Conservation (phyloP, 345 rosid species). For the Eucalyptus lansdowneana region DNA sequence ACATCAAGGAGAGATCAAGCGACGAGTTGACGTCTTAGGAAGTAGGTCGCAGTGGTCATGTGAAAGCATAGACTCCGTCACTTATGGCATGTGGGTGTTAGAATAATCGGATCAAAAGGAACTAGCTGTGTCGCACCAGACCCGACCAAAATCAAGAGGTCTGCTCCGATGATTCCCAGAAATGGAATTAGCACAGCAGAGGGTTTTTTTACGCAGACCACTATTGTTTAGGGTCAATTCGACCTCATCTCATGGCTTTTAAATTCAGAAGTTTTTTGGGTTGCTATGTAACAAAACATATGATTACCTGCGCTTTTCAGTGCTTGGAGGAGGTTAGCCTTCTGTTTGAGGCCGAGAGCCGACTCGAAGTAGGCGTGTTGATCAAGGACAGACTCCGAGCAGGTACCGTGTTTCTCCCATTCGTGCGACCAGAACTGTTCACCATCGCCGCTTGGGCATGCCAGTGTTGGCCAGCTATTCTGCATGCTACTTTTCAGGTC, state of each 20-base stretch:
- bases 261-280: neutral
- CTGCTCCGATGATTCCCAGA: neutral
- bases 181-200: neutral
- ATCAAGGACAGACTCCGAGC: slow-evolving; percentile 64
- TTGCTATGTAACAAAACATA: neutral
- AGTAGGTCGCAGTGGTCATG: neutral
- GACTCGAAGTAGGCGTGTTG: slow-evolving; percentile 63
- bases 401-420: slow-evolving; percentile 95
- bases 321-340: slow-evolving; percentile 38
- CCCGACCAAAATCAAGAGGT: neutral
- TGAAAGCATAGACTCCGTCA: neutral
- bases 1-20: neutral
- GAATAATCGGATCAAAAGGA: neutral
- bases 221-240: neutral
- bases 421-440: slow-evolving; percentile 73
- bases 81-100: neutral
- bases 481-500: slow-evolving; percentile 49
- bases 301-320: slow-evolving; percentile 45
- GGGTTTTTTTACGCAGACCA: neutral
- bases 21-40: neutral
- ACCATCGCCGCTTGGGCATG: slow-evolving; percentile 67
- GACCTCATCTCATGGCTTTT: neutral
- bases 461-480: slow-evolving; percentile 68
- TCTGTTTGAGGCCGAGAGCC: slow-evolving; percentile 37
- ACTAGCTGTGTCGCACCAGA: neutral